Evolutionary conservation across 1,139 yeast species (phyloP), one percentile per base, ranked within the genome.

Genomic region (Pichia sp.): DNA sequence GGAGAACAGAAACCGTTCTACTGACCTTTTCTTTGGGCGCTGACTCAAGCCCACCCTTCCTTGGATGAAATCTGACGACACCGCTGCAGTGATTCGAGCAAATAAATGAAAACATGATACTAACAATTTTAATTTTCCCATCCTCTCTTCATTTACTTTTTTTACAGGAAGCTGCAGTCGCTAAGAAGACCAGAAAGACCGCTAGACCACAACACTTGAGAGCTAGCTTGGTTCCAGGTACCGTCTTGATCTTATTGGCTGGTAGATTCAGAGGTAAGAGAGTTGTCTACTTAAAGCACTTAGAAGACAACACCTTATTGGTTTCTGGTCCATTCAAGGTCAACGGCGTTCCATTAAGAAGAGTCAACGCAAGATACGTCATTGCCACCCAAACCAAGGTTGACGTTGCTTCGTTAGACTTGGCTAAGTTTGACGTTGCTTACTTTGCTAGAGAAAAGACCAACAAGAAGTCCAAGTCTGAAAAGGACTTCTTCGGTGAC

Each of bases 211-310:
- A 90, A 79, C 88, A 89, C 81, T 84, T 93, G 79, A 92, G 99
- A 80, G 84, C 96, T 73, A 89, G 97, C 65, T 84, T 93, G 74
- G 68, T 88, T 70, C 97, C 98, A 77, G 99, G 99, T 77, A 88
- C 98, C 72, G 97, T 93, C 70, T 84, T 93, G 77, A 93, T 93
- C 78, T 85, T 93, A 77, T 85, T 93, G 76, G 98, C 99, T 72
- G 99, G 99, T 77, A 92, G 97, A 82, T 93, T 90, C 96, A 89
- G 99, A 81, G 99, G 99, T 77, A 93, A 93, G 90, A 92, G 99
- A 82, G 99, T 93, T 72, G 98, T 93, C 64, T 88, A 87, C 88
- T 87, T 93, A 76, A 93, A 92, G 87, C 81, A 86, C 79, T 86
- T 93, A 76, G 97, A 90, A 81, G 99, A 93, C 85, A 90, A 89